Evolutionary conservation across 2,329 filamentous ascomycete genomes (phyloP), one percentile per base, ranked within the genome.

Genomic region (Penicillium sp.): DNA sequence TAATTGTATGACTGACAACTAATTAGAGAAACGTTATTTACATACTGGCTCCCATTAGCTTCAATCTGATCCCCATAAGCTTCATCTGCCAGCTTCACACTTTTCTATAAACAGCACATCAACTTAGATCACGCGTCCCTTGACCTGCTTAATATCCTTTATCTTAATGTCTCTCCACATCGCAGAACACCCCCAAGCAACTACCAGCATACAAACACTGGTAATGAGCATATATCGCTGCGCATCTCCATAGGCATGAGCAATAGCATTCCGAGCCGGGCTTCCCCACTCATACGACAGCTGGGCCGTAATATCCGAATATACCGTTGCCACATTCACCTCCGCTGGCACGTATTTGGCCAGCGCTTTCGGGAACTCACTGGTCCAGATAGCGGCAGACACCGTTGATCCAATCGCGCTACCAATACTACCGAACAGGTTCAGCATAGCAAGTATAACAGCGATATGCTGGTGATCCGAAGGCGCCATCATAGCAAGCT

Each of bases 161-260:
- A 54, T 15, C 44, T 48, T 50, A 21, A 54, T 54, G 21, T 54
- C 52, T 21, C 52, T 41, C 52, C 52, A 54, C 44, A 49, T 49
- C 2, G 27, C 44, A 41, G 52, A 8, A 34, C 52, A 54, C 2
- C 56, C 58, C 60, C 66, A 78, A 0, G 76, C 77, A 59, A 76
- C 67, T 5, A 73, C 72, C 56, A 79, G 66, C 15, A 81, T 63
- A 55, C 78, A 79, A 33, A 81, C 77, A 15, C 79, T 79, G 1
- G 77, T 76, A 51, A 81, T 81, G 56, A 78, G 80, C 15, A 82
- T 69, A 36, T 81, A 59, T 5, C 75, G 64, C 65, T 82, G 79
- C 1, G 76, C 72, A 57, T 79, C 69, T 52, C 72, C 72, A 58
- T 81, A 82, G 2, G 75, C 73, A 10, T 67, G 64, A 27, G 81